Base-by-base conservation (phyloP, 768 basidiomycete genomes). In the Leccinum barrowsii region DNA sequence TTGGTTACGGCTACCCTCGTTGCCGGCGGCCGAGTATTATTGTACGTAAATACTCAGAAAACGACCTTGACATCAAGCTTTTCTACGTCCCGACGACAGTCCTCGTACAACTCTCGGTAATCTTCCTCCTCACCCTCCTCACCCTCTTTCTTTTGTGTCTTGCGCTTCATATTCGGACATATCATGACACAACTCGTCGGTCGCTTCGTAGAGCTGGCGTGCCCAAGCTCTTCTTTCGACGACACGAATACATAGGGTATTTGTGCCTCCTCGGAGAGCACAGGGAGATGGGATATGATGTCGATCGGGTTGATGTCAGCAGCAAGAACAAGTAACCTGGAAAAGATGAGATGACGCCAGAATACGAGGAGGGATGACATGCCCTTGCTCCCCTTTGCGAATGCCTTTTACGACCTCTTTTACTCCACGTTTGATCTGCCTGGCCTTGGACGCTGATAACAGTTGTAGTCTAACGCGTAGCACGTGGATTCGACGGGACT, bases 331-430 rank as follows among this genome's bases (percentile, higher is more conserved):
- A 99, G 83, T 34, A 99, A 78, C 21, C 94, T 95, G 64, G 7
- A 2, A 37, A 59, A 7, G 3, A 48, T 12, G 54, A 44, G 12
- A 54, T 65, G 50, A 54, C 57, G 22, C 26, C 50, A 40, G 32
- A 17, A 22, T 30, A 55, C 13, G 28, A 12, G 4, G n/a, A 37
- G 50, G 47, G 34, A 65, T 13, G 7, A 77, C 87, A 59, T 66
- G 88, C 93, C 97, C 97, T 79, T 91, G 94, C 73, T 98, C 96
- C 58, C 95, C 95, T 72, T 99, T 99, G 55, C 95, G 83, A 44
- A 99, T 89, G 3, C 93, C 93, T 74, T 99, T 99, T 47, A 97
- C 94, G 34, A 99, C 92, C 74, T 99, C 97, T 75, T 98, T 98
- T 50, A 99, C 96, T 42, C 97, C 97, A 48, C 97, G 85, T 78